Percentiles rank a stretch among this genome's conserved stretches.
Conservation (phyloP, 768 basidiomycete genomes). For the Leccinum disarticulatum region DNA sequence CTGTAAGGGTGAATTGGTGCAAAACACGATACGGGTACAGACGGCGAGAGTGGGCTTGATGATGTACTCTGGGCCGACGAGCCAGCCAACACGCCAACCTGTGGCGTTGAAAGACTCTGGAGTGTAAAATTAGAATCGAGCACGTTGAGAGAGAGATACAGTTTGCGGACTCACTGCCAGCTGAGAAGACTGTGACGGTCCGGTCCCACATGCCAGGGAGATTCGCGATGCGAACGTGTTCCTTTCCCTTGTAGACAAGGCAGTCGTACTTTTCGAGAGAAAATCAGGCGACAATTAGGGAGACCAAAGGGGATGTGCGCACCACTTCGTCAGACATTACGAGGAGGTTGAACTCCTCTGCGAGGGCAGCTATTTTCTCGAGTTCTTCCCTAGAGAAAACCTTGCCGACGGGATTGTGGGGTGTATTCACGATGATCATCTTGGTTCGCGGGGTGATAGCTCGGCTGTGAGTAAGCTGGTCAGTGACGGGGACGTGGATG, state of each 20-base stretch:
- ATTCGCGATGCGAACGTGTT: slow-evolving; percentile 89
- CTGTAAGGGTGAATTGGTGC: slow-evolving; percentile 91
- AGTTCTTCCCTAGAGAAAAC: slow-evolving; percentile 87
- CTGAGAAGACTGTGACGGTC: slow-evolving; percentile 94
- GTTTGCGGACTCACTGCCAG: slow-evolving; percentile 66
- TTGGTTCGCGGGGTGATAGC: slow-evolving; percentile 90
- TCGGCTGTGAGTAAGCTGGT: slow-evolving; percentile 41
- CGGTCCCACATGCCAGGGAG: slow-evolving; percentile 99
- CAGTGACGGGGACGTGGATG: slow-evolving; percentile 1
- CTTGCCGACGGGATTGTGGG: slow-evolving; percentile 98
- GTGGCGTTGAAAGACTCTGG: slow-evolving; percentile 95
- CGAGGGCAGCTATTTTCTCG: slow-evolving; percentile 79
- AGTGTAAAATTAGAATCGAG: background rate
- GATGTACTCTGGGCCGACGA: slow-evolving; percentile 82
- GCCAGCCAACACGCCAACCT: slow-evolving; percentile 97
- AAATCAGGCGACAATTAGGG: background rate
- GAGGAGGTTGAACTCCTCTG: slow-evolving; percentile 88
- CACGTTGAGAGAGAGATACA: background rate
- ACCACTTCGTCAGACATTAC: slow-evolving; percentile 98
- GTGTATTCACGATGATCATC: slow-evolving; percentile 94
- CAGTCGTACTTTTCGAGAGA: slow-evolving; percentile 74
- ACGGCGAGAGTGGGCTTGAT: slow-evolving; percentile 87
- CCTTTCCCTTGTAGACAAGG: slow-evolving; percentile 82
- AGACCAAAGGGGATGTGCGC: slow-evolving; percentile 26
- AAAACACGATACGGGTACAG: slow-evolving; percentile 92